phyloP scores from a whole-genome alignment of 176 grass and related monocot species.

The Ensete ventricosum region DNA sequence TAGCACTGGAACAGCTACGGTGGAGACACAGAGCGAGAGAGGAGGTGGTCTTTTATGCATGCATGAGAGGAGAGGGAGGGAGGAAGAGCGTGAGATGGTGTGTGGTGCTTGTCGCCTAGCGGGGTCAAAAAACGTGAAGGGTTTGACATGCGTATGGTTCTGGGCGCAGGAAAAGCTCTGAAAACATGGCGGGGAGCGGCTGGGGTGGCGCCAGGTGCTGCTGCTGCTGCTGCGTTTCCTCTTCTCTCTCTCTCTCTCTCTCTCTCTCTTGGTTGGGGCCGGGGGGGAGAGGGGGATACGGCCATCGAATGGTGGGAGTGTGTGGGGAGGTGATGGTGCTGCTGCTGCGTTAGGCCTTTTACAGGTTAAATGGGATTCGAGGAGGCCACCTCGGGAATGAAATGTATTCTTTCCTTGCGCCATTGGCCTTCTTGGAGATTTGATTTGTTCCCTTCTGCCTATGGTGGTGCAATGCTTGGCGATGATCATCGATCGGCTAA shows the following conservation, averaged over 20 bases:
- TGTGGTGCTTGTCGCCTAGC: slow-evolving; percentile 4
- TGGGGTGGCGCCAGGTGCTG: slow-evolving; percentile 40
- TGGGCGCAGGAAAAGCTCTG: slow-evolving; percentile 41
- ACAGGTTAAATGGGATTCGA: not conserved
- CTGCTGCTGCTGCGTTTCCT: slow-evolving; percentile 8
- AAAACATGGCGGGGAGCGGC: slow-evolving; percentile 55
- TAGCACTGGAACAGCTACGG: not conserved
- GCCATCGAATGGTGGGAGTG: not conserved
- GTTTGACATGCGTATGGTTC: slow-evolving; percentile 51
- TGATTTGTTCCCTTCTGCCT: slow-evolving; percentile 30
- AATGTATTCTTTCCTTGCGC: slow-evolving; percentile 38
- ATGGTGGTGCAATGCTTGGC: not conserved
- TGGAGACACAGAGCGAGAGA: not conserved
- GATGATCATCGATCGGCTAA: too few relatives aligned
- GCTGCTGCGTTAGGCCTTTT: too few relatives aligned
- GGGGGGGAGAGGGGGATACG: not conserved
- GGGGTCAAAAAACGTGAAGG: slow-evolving; percentile 18
- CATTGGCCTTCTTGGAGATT: slow-evolving; percentile 24
- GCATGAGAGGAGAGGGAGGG: slow-evolving; percentile 9
- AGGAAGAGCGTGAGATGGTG: not conserved
- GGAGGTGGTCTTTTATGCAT: slow-evolving; percentile 29
- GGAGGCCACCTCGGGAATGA: slow-evolving; percentile 58
- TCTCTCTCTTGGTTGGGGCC: too few relatives aligned
- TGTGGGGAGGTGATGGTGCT: too few relatives aligned
- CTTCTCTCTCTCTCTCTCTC: not conserved